A percentile compares a stretch with the other conserved stretches of the same genome.
phyloP scores from a whole-genome alignment of 441 rosid genomes.

The Hura crepitans region DNA sequence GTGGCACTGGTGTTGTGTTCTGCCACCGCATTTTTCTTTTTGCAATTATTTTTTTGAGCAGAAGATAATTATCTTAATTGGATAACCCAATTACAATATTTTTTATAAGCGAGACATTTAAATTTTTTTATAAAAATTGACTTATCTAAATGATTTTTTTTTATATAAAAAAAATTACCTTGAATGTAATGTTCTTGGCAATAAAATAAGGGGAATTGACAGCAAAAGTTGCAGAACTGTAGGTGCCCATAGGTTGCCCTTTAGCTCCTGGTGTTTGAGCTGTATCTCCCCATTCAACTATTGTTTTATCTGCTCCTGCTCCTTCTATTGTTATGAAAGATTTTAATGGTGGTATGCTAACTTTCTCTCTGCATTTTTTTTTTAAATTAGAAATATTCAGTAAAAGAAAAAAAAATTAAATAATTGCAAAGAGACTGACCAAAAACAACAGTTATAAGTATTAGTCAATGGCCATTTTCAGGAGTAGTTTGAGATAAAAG shows the following conservation, averaged over 20 bases:
- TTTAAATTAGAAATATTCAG: no score
- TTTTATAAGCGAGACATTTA: no score
- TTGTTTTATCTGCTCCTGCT: slow-evolving; percentile 85
- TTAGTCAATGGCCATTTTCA: slow-evolving; percentile 19
- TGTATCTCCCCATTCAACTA: slow-evolving; percentile 93
- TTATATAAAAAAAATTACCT: slow-evolving; percentile 34
- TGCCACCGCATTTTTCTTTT: slow-evolving; percentile 19
- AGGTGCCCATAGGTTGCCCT: slow-evolving; percentile 77
- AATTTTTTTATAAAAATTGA: no score
- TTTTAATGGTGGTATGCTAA: slow-evolving; percentile 71
- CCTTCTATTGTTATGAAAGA: slow-evolving; percentile 85
- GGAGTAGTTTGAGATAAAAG: slow-evolving; percentile 8
- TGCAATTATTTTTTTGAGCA: no score
- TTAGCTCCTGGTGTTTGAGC: slow-evolving; percentile 74
- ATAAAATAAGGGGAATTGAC: slow-evolving; percentile 84
- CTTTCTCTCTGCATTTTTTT: slow-evolving; percentile 63
- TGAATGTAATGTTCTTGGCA: slow-evolving; percentile 91
- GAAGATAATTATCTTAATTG: no score
- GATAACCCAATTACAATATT: no score
- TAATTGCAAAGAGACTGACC: background rate
- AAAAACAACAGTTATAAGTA: background rate
- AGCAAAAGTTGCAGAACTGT: slow-evolving; percentile 78
- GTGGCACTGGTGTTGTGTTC: slow-evolving; percentile 88
- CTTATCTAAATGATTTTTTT: background rate
- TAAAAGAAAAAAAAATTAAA: background rate